A percentile compares a stretch with the other conserved stretches of the same genome.
These are phyloP conservation scores for Isochrysis galbana DNA, from an alignment of 78 protist species.

Conservation along the genomic window DNA sequence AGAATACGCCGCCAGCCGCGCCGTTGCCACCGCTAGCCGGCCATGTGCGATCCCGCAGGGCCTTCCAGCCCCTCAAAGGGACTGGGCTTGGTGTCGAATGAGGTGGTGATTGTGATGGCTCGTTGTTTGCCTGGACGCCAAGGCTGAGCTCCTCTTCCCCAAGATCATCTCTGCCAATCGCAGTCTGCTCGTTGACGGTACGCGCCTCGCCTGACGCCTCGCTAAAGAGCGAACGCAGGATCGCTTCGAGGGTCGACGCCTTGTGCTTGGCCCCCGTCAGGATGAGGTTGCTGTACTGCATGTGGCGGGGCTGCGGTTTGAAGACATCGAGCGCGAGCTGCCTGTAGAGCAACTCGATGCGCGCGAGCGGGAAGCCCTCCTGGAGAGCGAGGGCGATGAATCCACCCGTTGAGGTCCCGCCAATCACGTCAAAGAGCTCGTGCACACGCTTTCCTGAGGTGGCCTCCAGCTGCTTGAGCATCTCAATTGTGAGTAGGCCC, in stretches of 20 bases:
- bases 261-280: background rate
- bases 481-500: background rate
- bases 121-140: no score
- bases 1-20: no score
- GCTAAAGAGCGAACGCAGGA: background rate
- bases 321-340: background rate
- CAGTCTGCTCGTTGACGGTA: no score
- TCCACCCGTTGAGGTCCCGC: background rate
- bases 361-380: background rate
- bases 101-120: no score
- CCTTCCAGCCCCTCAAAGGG: no score
- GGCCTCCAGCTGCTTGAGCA: background rate
- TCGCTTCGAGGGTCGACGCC: background rate
- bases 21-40: no score
- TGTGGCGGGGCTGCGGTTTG: background rate
- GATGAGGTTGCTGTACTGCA: background rate
- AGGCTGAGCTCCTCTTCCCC: no score
- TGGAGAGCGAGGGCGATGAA: background rate
- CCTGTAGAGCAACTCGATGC: background rate
- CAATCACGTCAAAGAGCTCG: background rate
- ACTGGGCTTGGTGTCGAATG: no score
- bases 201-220: background rate
- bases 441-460: background rate
- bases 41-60: no score
- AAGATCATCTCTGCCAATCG: no score